Base-by-base conservation (phyloP, 768 basidiomycete genomes). In the Lyophyllum semitale region DNA sequence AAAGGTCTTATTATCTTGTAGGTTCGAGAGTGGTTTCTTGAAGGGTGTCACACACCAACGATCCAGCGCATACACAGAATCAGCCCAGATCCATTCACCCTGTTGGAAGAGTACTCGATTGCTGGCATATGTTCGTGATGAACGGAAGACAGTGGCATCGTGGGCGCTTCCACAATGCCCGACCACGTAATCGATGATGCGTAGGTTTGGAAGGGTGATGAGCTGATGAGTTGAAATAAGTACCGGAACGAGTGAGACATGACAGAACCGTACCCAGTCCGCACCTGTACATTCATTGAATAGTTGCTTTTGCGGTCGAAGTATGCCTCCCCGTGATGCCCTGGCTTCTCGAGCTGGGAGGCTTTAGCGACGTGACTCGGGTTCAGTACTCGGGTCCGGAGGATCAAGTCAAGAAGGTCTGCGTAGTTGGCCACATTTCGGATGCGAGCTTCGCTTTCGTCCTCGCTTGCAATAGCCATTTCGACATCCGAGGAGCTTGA, bases 51-150 rank as follows among this genome's bases (percentile, higher is more conserved):
- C n/a, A n/a, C n/a, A n/a, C n/a, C 47, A 20, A 68, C 44, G 26
- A 66, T 18, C 66, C 66, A 69, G 17, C n/a, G 73, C 69, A 65
- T 77, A 77, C 27, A 75, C 71, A 3, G 71, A 73, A 50, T 77
- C 73, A 25, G 64, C 74, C 71, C 71, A 76, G 0, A 76, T 62
- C 46, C 59, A 77, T 48, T 76, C 74, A 44, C 53, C 52, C 0
- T 62, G 62, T 2, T 67, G 57, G 1, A 75, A 47, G 15, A 74
- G 12, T 0, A 15, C 49, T 0, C 54, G n/a, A n/a, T n/a, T n/a
- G n/a, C n/a, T n/a, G n/a, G n/a, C 51, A 51, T 68, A 60, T 5
- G 71, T 50, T 15, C 48, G 25, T 25, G 46, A 59, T 12, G 66
- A 43, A 1, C 57, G 33, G 0, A 72, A 75, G 4, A 65, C 72